Percentiles rank a stretch among this genome's conserved stretches.
phyloP scores from a whole-genome alignment of 192 early-diverging fungal species.

The Entophlyctis luteolus region DNA sequence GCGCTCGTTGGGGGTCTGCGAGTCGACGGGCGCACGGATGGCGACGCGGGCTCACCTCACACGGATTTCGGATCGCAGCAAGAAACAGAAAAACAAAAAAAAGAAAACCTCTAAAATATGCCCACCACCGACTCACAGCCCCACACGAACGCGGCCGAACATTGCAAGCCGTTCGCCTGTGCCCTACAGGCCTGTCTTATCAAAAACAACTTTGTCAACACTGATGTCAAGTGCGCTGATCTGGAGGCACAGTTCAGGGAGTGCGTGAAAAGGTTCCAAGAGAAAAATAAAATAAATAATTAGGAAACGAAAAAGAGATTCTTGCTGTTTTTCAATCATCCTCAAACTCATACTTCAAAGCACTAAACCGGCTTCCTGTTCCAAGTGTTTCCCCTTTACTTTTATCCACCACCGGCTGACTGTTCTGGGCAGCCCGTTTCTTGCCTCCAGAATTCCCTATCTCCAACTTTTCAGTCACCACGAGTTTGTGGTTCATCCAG shows the following conservation, averaged over 20 bases:
- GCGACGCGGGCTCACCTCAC: not conserved
- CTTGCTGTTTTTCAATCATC: not conserved
- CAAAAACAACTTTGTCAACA: constrained; percentile 4
- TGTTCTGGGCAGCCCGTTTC: not conserved
- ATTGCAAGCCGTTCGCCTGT: constrained; percentile 13
- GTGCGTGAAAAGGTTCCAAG: not conserved
- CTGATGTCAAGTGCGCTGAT: not conserved
- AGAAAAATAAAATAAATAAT: too few species aligned
- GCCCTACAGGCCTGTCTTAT: constrained; percentile 12
- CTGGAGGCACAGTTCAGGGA: not conserved
- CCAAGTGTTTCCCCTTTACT: not conserved
- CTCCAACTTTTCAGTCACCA: not conserved
- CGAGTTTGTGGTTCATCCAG: constrained; percentile 4
- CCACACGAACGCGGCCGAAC: not conserved
- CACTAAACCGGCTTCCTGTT: constrained; percentile 2
- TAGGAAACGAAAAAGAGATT: too few species aligned
- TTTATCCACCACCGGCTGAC: not conserved
- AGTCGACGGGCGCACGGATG: not conserved
- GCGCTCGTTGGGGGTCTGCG: not conserved
- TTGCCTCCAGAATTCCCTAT: not conserved
- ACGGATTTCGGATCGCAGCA: not conserved
- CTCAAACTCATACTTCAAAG: not conserved
- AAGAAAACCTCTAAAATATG: not conserved
- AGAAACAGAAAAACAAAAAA: constrained; percentile 11
- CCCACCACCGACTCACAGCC: not conserved